These are phyloP conservation scores for Actinidia arguta DNA, from an alignment of 179 eudicot genomes.

Conservation along the genomic window DNA sequence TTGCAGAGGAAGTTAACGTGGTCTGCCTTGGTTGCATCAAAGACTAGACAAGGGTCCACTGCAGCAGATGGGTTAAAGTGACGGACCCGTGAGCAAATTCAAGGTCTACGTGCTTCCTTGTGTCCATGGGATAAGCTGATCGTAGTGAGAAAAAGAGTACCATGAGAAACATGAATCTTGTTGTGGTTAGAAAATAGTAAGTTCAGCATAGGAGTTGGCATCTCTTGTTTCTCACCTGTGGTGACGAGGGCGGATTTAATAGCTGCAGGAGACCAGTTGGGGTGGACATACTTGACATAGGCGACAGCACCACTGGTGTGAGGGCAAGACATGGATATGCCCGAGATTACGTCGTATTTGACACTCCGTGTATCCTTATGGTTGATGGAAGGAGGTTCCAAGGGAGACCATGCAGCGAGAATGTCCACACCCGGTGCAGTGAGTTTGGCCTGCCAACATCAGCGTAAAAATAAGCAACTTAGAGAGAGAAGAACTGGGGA, in stretches of 20 bases:
- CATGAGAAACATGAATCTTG: neutral
- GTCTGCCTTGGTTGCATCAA: neutral
- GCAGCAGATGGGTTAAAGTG: neutral
- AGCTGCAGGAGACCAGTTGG: slow-evolving; percentile 47
- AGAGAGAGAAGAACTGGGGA: too few species aligned
- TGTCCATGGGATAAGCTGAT: neutral
- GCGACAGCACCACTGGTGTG: slow-evolving; percentile 43
- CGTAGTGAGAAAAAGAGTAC: neutral
- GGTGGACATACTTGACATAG: slow-evolving; percentile 37
- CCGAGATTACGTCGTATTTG: slow-evolving; percentile 37
- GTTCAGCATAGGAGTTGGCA: too few species aligned
- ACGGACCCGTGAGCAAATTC: neutral
- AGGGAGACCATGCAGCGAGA: slow-evolving; percentile 51
- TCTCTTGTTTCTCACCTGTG: slow-evolving; percentile 23
- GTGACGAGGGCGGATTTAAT: slow-evolving; percentile 53
- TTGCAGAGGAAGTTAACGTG: neutral
- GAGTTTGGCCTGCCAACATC: neutral
- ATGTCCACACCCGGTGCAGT: slow-evolving; percentile 49
- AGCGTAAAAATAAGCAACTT: neutral
- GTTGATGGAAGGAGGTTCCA: slow-evolving; percentile 11
- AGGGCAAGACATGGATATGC: slow-evolving; percentile 58
- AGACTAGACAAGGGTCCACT: neutral
- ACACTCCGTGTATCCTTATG: slow-evolving; percentile 18
- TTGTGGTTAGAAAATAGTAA: too few species aligned
- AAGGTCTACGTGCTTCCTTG: neutral